Percentiles rank a stretch among this genome's conserved stretches.
These are phyloP conservation scores for Climacium dendroides DNA, from an alignment of 225 moss, liverwort and hornwort species.

Conservation along the genomic window DNA sequence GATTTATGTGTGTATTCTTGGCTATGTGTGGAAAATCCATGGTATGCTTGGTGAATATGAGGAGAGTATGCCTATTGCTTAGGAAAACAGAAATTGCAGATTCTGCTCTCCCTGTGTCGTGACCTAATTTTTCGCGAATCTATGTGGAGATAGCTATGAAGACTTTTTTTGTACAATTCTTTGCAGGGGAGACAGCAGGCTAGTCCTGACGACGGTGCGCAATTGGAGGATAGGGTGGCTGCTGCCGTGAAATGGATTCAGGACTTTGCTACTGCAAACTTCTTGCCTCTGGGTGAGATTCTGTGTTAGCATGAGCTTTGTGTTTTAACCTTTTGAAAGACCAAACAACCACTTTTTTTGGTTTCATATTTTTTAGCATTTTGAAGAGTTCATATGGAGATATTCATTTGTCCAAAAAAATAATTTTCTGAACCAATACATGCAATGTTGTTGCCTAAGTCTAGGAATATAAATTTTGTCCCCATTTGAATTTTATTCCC, in stretches of 20 bases:
- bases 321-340: neutral
- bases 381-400: neutral
- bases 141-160: neutral
- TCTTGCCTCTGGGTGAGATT: constrained; percentile 24
- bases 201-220: constrained; percentile 6
- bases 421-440: neutral
- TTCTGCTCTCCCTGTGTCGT: neutral
- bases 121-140: neutral
- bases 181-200: constrained; percentile 13
- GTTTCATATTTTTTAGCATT: neutral
- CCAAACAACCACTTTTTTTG: too few relatives aligned
- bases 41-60: neutral
- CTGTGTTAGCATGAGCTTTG: neutral
- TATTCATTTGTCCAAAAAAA: too few relatives aligned
- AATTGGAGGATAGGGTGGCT: neutral
- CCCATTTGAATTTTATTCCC: too few relatives aligned
- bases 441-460: neutral
- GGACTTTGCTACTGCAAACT: constrained; percentile 17
- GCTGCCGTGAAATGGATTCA: constrained; percentile 3
- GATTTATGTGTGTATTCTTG: neutral
- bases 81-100: neutral
- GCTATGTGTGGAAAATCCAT: neutral
- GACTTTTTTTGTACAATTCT: neutral
- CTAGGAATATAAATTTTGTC: neutral
- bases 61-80: neutral